Evolutionary conservation across 805 yeast species (phyloP).

Genomic region (Saccharomycopsis malanga): DNA sequence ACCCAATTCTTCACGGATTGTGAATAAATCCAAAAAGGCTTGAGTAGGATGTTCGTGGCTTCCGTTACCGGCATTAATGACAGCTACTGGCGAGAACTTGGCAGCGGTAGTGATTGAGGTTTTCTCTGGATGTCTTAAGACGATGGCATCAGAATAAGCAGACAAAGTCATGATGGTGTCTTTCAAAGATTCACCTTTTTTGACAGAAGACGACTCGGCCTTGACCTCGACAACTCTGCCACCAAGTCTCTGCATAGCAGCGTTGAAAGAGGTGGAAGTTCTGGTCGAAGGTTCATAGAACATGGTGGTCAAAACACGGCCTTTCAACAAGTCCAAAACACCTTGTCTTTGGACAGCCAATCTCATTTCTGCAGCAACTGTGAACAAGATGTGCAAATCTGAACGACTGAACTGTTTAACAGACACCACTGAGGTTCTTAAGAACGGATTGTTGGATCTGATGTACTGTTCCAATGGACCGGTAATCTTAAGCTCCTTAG

Average conservation of each 20-base stretch:
- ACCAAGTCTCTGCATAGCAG: conserved; percentile 99
- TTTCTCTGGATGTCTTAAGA: conserved; percentile 91
- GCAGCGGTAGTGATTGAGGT: conserved; percentile 92
- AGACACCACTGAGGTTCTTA: conserved; percentile 79
- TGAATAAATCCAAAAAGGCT: conserved; percentile 93
- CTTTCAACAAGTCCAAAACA: conserved; percentile 81
- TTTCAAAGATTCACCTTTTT: conserved; percentile 96
- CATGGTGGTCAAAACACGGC: conserved; percentile 87
- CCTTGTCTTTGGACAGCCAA: conserved; percentile 95
- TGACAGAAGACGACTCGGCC: conserved; percentile 84
- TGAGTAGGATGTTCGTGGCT: conserved; percentile 98
- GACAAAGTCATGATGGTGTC: conserved; percentile 94
- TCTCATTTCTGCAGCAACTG: conserved; percentile 97
- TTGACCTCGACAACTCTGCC: conserved; percentile 90
- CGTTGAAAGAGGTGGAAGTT: conserved; percentile 94
- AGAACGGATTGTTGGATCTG: conserved; percentile 81
- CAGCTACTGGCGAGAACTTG: conserved; percentile 93
- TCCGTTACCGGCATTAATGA: conserved; percentile 97
- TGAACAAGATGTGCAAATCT: conserved; percentile 86
- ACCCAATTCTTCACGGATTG: conserved; percentile 98
- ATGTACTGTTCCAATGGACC: conserved; percentile 73
- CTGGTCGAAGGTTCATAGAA: conserved; percentile 98
- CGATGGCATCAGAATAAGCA: conserved; percentile 94
- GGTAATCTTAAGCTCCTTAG: conserved; percentile 66
- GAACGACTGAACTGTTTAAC: conserved; percentile 83